These are phyloP conservation scores for Escovopsis weberi DNA, from an alignment of 2,329 filamentous ascomycete species.

Conservation along the genomic window DNA sequence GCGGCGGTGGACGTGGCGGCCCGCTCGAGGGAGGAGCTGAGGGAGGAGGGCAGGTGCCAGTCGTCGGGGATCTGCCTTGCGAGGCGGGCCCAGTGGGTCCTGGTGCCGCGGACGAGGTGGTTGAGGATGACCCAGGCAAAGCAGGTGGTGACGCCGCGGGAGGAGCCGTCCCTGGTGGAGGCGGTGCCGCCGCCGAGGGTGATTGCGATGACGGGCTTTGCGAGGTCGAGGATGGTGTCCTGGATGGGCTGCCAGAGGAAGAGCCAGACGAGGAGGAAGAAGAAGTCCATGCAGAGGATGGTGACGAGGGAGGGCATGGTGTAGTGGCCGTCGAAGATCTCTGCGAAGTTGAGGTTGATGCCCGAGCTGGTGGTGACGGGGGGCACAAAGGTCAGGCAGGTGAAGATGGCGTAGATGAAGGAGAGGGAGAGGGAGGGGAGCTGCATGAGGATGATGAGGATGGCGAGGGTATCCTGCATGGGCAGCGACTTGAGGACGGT, in stretches of 20 bases:
- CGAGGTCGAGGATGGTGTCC: conserved; percentile 75
- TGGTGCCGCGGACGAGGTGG: conserved; percentile 36
- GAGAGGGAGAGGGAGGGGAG: conserved; percentile 79
- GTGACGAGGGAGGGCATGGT: conserved; percentile 78
- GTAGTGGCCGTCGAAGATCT: conserved; percentile 79
- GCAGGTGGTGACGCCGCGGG: conserved; percentile 58
- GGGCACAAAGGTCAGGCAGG: conserved; percentile 82
- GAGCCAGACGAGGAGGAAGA: conserved; percentile 74
- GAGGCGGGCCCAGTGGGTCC: conserved; percentile 31
- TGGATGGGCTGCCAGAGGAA: conserved; percentile 80
- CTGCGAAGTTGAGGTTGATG: conserved; percentile 68
- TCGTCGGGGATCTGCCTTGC: conserved; percentile 31
- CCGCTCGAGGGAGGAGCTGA: conserved; percentile 33
- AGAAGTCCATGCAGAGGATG: conserved; percentile 67
- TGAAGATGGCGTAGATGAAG: conserved; percentile 82
- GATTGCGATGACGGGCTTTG: conserved; percentile 85
- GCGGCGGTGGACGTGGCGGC: conserved; percentile 14
- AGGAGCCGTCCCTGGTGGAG: conserved; percentile 50
- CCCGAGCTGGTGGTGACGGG: conserved; percentile 65
- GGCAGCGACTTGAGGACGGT: conserved; percentile 85
- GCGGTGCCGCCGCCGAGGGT: conserved; percentile 67
- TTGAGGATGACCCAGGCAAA: conserved; percentile 50
- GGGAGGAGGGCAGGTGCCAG: conserved; percentile 29
- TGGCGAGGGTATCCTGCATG: conserved; percentile 87
- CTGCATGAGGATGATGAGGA: conserved; percentile 89